Base-by-base conservation (phyloP, 2,329 filamentous ascomycete species). In the Emydomyces testavorans region DNA sequence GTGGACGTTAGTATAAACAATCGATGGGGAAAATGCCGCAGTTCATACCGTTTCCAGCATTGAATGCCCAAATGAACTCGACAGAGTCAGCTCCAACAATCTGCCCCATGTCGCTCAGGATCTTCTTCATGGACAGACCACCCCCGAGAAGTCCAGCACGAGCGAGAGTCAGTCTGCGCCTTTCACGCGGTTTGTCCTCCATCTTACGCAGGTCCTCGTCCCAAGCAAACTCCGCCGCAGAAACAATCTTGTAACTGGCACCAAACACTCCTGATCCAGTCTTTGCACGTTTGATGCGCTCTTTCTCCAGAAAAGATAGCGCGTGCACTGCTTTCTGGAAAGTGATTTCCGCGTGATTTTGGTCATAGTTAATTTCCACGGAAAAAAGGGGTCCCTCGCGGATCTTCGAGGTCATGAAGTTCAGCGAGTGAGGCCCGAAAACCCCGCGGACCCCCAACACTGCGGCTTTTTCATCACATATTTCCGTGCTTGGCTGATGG, bases 11-110 rank as follows among this genome's bases (percentile, higher is more conserved):
- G 58, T 35, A 35, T 13, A 28, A n/a, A n/a, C 16, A 3, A 20
- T 38, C n/a, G 11, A 10, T 31, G 11, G 29, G 29, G 29, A 31
- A 31, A 10, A n/a, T n/a, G n/a, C n/a, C n/a, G n/a, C n/a, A n/a
- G n/a, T n/a, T n/a, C 65, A 56, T 57, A 69, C 66, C 66, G 46
- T 69, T 69, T 6, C 66, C 66, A 48, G 61, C 60, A 47, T 69
- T 69, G 52, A 67, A 69, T 4, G 66, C 57, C 63, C 65, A 69
- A 13, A 66, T 54, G 47, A 67, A 60, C 46, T 69, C 66, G 46
- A 69, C 58, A 42, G 65, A 65, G 21, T 60, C 58, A 4, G 54
- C 43, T 6, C 65, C 65, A 24, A 67, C 54, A 24, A 59, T 50
- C 15, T 58, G 57, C 29, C 48, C 44, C 20, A 68, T 56, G 47